These are phyloP conservation scores for Penicillium sp. DNA, from an alignment of 2,329 filamentous ascomycete genomes.

Conservation along the genomic window DNA sequence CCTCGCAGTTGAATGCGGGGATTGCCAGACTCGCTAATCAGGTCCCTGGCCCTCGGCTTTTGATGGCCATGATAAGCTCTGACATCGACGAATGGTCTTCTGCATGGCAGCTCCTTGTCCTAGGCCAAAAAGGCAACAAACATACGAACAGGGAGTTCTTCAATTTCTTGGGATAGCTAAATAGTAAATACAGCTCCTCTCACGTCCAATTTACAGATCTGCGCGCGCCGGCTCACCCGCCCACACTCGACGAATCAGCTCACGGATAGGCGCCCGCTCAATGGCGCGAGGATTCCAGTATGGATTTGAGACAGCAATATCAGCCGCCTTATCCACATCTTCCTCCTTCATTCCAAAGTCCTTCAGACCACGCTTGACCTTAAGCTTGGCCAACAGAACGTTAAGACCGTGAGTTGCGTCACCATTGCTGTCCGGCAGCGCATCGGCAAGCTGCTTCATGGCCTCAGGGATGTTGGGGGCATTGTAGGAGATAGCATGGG, in stretches of 20 bases:
- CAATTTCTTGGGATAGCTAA: too few species aligned
- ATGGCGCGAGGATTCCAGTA: conserved; percentile 65
- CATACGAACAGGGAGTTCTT: too few species aligned
- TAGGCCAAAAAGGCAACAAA: too few species aligned
- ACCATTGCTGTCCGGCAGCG: conserved; percentile 60
- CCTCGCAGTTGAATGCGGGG: too few species aligned
- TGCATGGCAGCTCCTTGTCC: too few species aligned
- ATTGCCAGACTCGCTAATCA: too few species aligned
- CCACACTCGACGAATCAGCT: conserved; percentile 64
- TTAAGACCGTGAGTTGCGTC: conserved; percentile 64
- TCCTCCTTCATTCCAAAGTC: conserved; percentile 64
- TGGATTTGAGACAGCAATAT: conserved; percentile 61
- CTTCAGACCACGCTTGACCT: conserved; percentile 58
- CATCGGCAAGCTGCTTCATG: conserved; percentile 58
- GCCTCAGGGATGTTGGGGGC: conserved; percentile 58
- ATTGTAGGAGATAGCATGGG: conserved; percentile 67
- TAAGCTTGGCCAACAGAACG: conserved; percentile 56
- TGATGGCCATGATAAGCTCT: too few species aligned
- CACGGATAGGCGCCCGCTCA: conserved; percentile 56
- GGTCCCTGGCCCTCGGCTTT: too few species aligned
- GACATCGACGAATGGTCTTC: too few species aligned
- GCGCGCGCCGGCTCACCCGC: conserved; percentile 61
- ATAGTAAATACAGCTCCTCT: too few species aligned
- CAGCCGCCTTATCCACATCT: conserved; percentile 63
- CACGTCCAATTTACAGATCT: too few species aligned